Percentiles rank a stretch among this genome's conserved stretches.
Evolutionary conservation across 192 early-diverging fungal genomes (phyloP).

Genomic region (Tieghemiomyces parasiticus): DNA sequence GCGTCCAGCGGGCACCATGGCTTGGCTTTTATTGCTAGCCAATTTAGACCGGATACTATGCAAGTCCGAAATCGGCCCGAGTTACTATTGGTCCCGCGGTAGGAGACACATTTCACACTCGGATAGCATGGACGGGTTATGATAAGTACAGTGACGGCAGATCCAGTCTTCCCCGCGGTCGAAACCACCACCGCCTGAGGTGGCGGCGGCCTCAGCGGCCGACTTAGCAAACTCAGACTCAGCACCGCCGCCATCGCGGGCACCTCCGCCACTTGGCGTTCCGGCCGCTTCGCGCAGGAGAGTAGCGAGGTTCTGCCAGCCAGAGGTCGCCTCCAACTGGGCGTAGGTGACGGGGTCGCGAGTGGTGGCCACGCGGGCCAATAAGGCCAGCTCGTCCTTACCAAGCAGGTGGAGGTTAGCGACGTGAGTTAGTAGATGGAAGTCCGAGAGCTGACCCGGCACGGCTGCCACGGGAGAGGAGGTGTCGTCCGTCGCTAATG

Average conservation of each 20-base stretch:
- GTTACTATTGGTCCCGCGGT: constrained; percentile 31
- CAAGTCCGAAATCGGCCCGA: no score
- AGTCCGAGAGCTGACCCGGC: constrained; percentile 52
- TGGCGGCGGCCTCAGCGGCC: no score
- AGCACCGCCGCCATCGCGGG: no score
- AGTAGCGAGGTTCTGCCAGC: constrained; percentile 70
- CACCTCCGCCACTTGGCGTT: no score
- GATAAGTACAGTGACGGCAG: constrained; percentile 70
- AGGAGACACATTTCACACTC: constrained; percentile 77
- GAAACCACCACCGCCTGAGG: no score
- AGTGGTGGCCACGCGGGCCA: constrained; percentile 25
- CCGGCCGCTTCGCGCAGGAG: no score
- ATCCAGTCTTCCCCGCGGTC: constrained; percentile 26
- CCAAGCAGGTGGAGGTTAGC: constrained; percentile 47
- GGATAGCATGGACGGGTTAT: constrained; percentile 38
- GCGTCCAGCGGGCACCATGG: no score
- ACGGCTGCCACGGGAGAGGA: constrained; percentile 25
- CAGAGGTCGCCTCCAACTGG: constrained; percentile 24
- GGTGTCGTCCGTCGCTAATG: no score
- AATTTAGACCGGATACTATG: no score
- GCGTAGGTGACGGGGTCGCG: constrained; percentile 17
- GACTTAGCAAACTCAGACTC: no score
- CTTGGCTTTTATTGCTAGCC: no score
- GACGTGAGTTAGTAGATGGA: constrained; percentile 70
- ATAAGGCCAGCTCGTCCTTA: constrained; percentile 32